A percentile compares a stretch with the other conserved stretches of the same genome.
Evolutionary conservation across 2,329 filamentous ascomycete genomes (phyloP).

Genomic region (Teratosphaeria zuluensis): DNA sequence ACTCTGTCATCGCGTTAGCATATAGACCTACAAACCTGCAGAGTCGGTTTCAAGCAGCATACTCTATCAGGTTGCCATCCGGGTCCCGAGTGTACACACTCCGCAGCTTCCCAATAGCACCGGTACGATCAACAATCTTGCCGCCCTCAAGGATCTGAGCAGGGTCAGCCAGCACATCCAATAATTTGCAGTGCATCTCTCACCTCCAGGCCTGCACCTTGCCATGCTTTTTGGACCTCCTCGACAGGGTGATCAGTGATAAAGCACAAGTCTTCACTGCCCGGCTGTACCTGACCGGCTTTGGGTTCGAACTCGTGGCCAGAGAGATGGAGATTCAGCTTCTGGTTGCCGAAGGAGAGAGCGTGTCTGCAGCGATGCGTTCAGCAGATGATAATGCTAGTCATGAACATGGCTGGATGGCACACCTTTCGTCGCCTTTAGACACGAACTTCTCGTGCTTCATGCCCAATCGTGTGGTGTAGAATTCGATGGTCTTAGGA

Average conservation of each 20-base stretch:
- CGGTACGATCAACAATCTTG: constrained; percentile 45
- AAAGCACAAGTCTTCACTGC: constrained; percentile 53
- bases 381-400: not conserved
- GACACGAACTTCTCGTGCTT: constrained; percentile 42
- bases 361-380: constrained; percentile 35
- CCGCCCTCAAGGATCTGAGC: constrained; percentile 35
- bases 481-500: constrained; percentile 43
- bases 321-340: constrained; percentile 52
- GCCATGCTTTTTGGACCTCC: constrained; percentile 33
- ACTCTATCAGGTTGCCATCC: constrained; percentile 55
- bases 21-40: not conserved
- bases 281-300: constrained; percentile 43
- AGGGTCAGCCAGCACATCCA: not conserved
- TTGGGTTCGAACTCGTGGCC: constrained; percentile 54
- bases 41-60: constrained; percentile 14
- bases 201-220: not conserved
- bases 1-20: constrained; percentile 10
- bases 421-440: constrained; percentile 16
- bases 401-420: not conserved
- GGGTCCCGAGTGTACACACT: constrained; percentile 54
- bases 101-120: constrained; percentile 44
- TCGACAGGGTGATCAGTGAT: constrained; percentile 44
- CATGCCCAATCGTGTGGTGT: constrained; percentile 49
- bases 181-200: not conserved
- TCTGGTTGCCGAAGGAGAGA: constrained; percentile 48